phyloP scores from a whole-genome alignment of 2,329 filamentous ascomycete species.

The Acrocalymma vagum region DNA sequence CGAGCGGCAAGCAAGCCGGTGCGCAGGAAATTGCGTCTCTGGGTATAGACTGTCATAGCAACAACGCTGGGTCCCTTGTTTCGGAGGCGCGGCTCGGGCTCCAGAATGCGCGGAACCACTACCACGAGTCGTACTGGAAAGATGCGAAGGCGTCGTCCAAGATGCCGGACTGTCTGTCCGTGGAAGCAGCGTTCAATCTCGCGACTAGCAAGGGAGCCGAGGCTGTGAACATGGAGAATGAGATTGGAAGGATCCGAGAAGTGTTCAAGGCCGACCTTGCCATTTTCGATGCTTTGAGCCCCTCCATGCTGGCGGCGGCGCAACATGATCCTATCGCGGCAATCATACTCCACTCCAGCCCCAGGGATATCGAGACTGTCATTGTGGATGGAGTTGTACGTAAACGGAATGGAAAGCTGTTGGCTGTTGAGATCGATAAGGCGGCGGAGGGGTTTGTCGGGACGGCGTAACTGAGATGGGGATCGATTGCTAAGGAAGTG shows the following conservation, averaged over 20 bases:
- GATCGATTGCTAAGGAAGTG: constrained; percentile 37
- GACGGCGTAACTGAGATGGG: constrained; percentile 34
- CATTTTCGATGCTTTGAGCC: constrained; percentile 54
- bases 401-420: constrained; percentile 45
- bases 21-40: constrained; percentile 56
- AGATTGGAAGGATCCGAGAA: constrained; percentile 56
- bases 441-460: constrained; percentile 18
- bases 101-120: constrained; percentile 55
- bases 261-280: constrained; percentile 60
- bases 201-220: constrained; percentile 58
- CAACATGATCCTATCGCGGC: constrained; percentile 54
- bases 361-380: constrained; percentile 53
- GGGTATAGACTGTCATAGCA: constrained; percentile 64
- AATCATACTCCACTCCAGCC: constrained; percentile 52
- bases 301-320: constrained; percentile 52
- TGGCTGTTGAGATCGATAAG: constrained; percentile 32
- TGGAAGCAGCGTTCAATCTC: constrained; percentile 59
- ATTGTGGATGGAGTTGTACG: constrained; percentile 54
- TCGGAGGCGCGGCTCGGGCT: constrained; percentile 63
- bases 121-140: constrained; percentile 50
- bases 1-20: constrained; percentile 22
- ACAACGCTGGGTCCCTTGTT: constrained; percentile 56
- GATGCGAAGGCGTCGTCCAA: constrained; percentile 54
- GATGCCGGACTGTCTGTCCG: constrained; percentile 54
- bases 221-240: constrained; percentile 51